Conservation (phyloP, 306 rosid species). For the Morella rubra region DNA sequence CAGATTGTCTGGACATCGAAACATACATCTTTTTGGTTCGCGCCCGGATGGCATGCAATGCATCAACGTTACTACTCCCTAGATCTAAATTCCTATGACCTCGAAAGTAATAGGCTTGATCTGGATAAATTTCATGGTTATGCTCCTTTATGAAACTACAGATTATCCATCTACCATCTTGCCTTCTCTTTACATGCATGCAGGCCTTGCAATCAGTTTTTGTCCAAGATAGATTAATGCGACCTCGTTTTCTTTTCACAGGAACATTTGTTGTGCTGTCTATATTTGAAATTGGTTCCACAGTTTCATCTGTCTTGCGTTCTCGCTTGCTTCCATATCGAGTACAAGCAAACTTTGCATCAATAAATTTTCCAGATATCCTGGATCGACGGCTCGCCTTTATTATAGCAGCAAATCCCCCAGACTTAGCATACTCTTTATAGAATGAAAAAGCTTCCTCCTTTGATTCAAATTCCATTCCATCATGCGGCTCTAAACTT, state of each 20-base stretch:
- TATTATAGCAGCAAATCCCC: slow-evolving; percentile 40
- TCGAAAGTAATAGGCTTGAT: slow-evolving; percentile 39
- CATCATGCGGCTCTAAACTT: slow-evolving; percentile 32
- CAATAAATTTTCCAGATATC: slow-evolving; percentile 50
- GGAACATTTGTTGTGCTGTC: slow-evolving; percentile 22
- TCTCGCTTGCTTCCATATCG: slow-evolving; percentile 44
- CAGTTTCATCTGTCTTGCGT: slow-evolving; percentile 20
- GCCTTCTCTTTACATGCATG: slow-evolving; percentile 50
- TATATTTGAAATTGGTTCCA: slow-evolving; percentile 24
- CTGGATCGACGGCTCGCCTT: slow-evolving; percentile 52
- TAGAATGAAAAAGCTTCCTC: slow-evolving; percentile 48
- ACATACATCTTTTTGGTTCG: slow-evolving; percentile 37
- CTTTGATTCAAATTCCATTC: slow-evolving; percentile 52
- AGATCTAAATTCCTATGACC: slow-evolving; percentile 38
- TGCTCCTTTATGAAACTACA: slow-evolving; percentile 40
- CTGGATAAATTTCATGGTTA: slow-evolving; percentile 48
- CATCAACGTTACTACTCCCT: slow-evolving; percentile 26
- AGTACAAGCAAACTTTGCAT: slow-evolving; percentile 51
- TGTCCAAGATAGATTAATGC: slow-evolving; percentile 37
- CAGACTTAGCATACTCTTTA: slow-evolving; percentile 48
- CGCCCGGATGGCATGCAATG: slow-evolving; percentile 29
- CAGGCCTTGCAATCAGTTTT: slow-evolving; percentile 50
- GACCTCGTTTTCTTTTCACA: slow-evolving; percentile 44
- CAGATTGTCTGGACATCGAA: slow-evolving; percentile 30
- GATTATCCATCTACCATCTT: slow-evolving; percentile 43